Evolutionary conservation across 2,329 filamentous ascomycete species (phyloP).

Genomic region (Ophiosphaerella korrae): DNA sequence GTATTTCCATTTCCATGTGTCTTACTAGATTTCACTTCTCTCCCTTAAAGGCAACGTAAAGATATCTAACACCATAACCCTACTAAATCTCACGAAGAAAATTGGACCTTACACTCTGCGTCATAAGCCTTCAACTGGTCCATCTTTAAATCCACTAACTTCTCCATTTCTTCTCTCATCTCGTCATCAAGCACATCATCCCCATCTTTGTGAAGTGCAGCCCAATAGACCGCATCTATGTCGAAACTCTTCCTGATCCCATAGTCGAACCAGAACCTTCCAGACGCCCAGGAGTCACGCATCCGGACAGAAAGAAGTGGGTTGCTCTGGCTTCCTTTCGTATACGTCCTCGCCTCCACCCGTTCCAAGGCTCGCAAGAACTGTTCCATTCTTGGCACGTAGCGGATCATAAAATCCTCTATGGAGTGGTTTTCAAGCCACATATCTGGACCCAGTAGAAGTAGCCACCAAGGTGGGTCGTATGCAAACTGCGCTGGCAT

Average conservation of each 20-base stretch:
- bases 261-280: conserved; percentile 48
- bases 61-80: no score
- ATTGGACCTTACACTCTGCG: no score
- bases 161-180: conserved; percentile 7
- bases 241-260: conserved; percentile 47
- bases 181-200: conserved; percentile 11
- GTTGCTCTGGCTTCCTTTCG: conserved; percentile 13
- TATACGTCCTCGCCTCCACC: conserved; percentile 22
- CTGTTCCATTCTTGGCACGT: conserved; percentile 44
- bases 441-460: conserved; percentile 35
- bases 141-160: conserved; percentile 17
- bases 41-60: no score
- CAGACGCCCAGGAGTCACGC: conserved; percentile 43
- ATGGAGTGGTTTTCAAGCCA: conserved; percentile 26
- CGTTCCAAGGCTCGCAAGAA: conserved; percentile 45
- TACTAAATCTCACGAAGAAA: no score
- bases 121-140: conserved; percentile 17
- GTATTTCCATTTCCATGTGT: no score
- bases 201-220: conserved; percentile 12
- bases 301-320: conserved; percentile 34
- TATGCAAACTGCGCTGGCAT: conserved; percentile 48
- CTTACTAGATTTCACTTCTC: no score
- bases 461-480: conserved; percentile 50
- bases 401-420: conserved; percentile 30
- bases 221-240: conserved; percentile 21